Percentiles rank a stretch among this genome's conserved stretches.
phyloP scores from a whole-genome alignment of 106 monocot species.

The Amphibolis antarctica region DNA sequence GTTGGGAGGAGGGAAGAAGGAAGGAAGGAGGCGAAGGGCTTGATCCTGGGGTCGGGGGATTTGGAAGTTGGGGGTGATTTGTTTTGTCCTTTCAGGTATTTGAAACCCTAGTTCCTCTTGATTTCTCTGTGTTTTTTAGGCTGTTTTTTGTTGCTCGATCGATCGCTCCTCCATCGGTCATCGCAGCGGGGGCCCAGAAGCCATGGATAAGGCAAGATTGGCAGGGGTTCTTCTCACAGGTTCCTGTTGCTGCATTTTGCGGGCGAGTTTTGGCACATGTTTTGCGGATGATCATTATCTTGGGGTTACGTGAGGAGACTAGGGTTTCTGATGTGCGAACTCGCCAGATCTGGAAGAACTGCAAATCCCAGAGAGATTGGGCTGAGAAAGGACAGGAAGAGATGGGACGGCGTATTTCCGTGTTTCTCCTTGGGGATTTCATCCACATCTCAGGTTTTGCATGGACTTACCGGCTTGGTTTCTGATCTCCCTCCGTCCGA shows the following conservation, averaged over 20 bases:
- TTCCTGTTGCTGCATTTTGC: not conserved
- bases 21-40: not conserved
- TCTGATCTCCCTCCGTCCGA: too few species aligned
- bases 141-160: slow-evolving; percentile 8
- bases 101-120: slow-evolving; percentile 9
- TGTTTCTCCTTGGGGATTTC: too few species aligned
- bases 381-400: not conserved
- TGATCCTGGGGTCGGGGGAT: not conserved
- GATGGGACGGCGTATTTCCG: not conserved
- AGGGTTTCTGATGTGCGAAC: slow-evolving; percentile 1
- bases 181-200: not conserved
- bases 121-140: slow-evolving; percentile 6
- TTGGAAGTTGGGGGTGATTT: not conserved
- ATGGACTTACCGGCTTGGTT: too few species aligned
- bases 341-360: not conserved
- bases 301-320: not conserved
- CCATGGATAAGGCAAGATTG: not conserved
- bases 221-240: not conserved
- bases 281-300: not conserved
- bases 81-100: not conserved
- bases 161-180: slow-evolving; percentile 4
- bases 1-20: not conserved
- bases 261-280: not conserved
- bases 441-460: too few species aligned
- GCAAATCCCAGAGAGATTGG: not conserved